Evolutionary conservation across 1,284 basidiomycete species (phyloP).

Genomic region (Veloboletus limbatus): DNA sequence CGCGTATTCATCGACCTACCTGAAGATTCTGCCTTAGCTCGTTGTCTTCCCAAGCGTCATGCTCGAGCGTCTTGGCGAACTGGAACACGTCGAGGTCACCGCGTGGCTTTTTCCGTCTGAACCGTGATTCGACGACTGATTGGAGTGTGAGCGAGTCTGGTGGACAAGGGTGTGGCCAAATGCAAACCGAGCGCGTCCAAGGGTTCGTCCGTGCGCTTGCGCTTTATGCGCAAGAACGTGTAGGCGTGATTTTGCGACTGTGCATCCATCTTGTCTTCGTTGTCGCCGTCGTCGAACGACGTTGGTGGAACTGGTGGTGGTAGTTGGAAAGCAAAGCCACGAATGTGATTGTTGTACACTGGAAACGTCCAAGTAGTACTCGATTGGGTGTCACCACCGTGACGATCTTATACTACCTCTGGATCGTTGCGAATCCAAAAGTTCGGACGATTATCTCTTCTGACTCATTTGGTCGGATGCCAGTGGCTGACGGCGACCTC

Average conservation of each 20-base stretch:
- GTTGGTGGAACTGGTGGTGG: neutral
- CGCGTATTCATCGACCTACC: constrained; percentile 36
- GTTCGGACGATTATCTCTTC: too few species aligned
- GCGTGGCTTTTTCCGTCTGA: constrained; percentile 58
- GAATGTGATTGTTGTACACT: too few species aligned
- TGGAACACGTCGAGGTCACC: constrained; percentile 65
- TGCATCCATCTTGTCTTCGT: constrained; percentile 18
- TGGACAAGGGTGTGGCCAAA: constrained; percentile 9
- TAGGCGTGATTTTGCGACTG: constrained; percentile 40
- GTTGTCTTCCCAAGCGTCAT: constrained; percentile 61
- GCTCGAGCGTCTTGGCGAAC: constrained; percentile 75
- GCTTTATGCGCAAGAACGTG: constrained; percentile 74
- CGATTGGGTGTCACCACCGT: too few species aligned
- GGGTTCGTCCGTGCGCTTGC: constrained; percentile 75
- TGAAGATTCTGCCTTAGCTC: constrained; percentile 56
- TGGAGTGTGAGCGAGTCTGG: constrained; percentile 18
- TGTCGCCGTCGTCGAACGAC: neutral
- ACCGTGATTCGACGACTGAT: constrained; percentile 61
- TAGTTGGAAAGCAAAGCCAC: neutral
- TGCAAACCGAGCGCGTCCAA: constrained; percentile 68
- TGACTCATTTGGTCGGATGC: too few species aligned
- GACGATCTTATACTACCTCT: too few species aligned
- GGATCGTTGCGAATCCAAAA: too few species aligned
- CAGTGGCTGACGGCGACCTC: too few species aligned
- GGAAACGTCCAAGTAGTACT: too few species aligned